A percentile compares a stretch with the other conserved stretches of the same genome.
Conservation (phyloP, 345 rosid species). For the Moricandia arvensis region DNA sequence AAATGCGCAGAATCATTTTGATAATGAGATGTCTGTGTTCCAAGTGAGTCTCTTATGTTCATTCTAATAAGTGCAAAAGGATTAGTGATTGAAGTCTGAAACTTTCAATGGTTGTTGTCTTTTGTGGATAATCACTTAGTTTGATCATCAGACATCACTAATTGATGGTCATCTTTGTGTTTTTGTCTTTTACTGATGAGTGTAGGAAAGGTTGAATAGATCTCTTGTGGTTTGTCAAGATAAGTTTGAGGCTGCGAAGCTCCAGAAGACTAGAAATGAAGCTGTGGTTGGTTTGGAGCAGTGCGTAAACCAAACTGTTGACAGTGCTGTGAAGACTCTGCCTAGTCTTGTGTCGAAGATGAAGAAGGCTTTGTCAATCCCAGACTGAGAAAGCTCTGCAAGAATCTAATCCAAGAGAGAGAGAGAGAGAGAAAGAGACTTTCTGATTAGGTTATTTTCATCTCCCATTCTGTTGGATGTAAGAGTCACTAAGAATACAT, state of each 20-base stretch:
- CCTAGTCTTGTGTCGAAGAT: background rate
- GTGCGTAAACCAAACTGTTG: conserved; percentile 66
- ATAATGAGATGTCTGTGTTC: conserved; percentile 77
- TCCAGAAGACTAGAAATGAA: conserved; percentile 47
- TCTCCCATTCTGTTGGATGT: background rate
- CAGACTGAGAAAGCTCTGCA: background rate
- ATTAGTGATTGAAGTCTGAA: background rate
- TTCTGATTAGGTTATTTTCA: background rate
- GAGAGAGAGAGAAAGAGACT: too few relatives aligned
- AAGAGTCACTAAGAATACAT: too few relatives aligned
- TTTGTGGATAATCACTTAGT: background rate
- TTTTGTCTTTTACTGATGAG: background rate
- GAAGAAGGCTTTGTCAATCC: background rate
- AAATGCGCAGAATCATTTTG: conserved; percentile 68
- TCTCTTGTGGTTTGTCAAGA: conserved; percentile 90
- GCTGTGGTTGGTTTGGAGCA: conserved; percentile 57
- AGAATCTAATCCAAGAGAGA: background rate
- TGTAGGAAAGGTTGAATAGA: conserved; percentile 81
- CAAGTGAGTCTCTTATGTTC: conserved; percentile 50
- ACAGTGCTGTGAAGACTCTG: conserved; percentile 49
- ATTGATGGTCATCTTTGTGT: background rate
- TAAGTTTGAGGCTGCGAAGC: conserved; percentile 72
- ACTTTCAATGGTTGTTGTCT: background rate
- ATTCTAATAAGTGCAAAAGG: too few relatives aligned
- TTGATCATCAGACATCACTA: background rate